A percentile compares a stretch with the other conserved stretches of the same genome.
Evolutionary conservation across 75 land plant species (phyloP).

Genomic region (Sequoiadendron giganteum): DNA sequence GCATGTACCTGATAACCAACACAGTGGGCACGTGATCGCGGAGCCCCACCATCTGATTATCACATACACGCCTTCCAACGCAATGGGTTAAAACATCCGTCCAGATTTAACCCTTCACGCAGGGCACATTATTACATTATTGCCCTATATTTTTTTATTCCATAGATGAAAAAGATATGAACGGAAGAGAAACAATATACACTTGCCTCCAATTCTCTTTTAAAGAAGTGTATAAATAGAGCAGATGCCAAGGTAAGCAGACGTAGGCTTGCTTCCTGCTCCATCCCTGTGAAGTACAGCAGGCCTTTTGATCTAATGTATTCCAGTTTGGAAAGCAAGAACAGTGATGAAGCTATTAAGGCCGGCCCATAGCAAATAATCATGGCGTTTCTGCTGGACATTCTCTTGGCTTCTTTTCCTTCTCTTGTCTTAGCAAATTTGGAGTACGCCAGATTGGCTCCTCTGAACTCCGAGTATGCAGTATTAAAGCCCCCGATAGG

Average conservation of each 20-base stretch:
- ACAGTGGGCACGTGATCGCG: no score
- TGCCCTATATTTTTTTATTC: no score
- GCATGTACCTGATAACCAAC: no score
- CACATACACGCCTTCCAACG: no score
- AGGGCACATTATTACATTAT: no score
- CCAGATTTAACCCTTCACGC: no score
- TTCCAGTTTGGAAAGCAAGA: slow-evolving; percentile 14
- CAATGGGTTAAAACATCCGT: no score
- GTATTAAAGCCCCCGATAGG: not conserved
- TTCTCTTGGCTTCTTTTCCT: not conserved
- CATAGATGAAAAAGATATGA: not conserved
- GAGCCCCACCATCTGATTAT: no score
- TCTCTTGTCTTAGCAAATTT: slow-evolving; percentile 17
- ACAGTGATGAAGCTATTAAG: slow-evolving; percentile 22
- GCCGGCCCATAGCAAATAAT: slow-evolving; percentile 39
- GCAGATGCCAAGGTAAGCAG: slow-evolving; percentile 23
- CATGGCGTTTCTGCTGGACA: slow-evolving; percentile 49
- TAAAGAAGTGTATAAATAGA: slow-evolving; percentile 52
- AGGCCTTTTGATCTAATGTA: not conserved
- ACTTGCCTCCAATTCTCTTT: slow-evolving; percentile 62
- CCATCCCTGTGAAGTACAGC: not conserved
- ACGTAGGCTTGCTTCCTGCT: not conserved
- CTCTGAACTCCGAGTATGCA: slow-evolving; percentile 26
- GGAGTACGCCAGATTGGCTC: slow-evolving; percentile 35
- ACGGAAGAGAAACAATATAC: not conserved